Evolutionary conservation across 331 rosid genomes (phyloP).

Genomic region (Dryas integrifolia): DNA sequence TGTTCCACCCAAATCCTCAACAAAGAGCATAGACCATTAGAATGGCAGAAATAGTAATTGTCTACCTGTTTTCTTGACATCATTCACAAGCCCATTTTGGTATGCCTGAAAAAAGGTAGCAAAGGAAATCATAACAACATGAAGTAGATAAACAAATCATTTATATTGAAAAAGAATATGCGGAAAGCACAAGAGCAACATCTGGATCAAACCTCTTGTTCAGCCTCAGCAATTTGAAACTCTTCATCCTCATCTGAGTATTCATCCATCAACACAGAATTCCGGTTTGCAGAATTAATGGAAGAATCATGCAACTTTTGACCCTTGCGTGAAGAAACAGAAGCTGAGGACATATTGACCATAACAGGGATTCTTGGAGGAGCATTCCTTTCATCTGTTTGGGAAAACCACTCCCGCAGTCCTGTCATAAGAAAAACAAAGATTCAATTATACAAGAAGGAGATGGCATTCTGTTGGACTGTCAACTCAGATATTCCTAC

Average conservation of each 20-base stretch:
- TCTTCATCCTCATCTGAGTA: slow-evolving; percentile 98
- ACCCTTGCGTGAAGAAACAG: slow-evolving; percentile 63
- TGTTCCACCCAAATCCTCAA: slow-evolving; percentile 16
- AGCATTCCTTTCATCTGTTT: slow-evolving; percentile 92
- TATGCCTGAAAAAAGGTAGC: slow-evolving; percentile 46
- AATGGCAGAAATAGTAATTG: slow-evolving; percentile 14
- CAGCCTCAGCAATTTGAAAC: slow-evolving; percentile 82
- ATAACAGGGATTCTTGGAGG: slow-evolving; percentile 94
- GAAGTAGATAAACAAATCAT: not conserved
- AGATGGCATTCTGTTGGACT: slow-evolving; percentile 1
- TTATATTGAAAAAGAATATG: slow-evolving; percentile 17
- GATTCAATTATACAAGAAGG: slow-evolving; percentile 17
- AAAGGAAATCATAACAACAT: not conserved
- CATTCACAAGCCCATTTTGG: slow-evolving; percentile 52
- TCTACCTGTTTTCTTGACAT: slow-evolving; percentile 61
- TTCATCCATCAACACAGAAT: slow-evolving; percentile 87
- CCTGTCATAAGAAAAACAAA: slow-evolving; percentile 44
- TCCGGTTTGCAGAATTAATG: slow-evolving; percentile 59
- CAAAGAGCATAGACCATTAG: not conserved
- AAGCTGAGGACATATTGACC: slow-evolving; percentile 96
- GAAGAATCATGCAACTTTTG: slow-evolving; percentile 58
- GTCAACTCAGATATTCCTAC: not conserved
- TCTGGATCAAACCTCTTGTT: slow-evolving; percentile 65
- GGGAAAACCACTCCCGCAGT: slow-evolving; percentile 94
- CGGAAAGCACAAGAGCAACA: slow-evolving; percentile 17